These are phyloP conservation scores for Orychophragmus violaceus DNA, from an alignment of 345 rosid species.

Conservation along the genomic window DNA sequence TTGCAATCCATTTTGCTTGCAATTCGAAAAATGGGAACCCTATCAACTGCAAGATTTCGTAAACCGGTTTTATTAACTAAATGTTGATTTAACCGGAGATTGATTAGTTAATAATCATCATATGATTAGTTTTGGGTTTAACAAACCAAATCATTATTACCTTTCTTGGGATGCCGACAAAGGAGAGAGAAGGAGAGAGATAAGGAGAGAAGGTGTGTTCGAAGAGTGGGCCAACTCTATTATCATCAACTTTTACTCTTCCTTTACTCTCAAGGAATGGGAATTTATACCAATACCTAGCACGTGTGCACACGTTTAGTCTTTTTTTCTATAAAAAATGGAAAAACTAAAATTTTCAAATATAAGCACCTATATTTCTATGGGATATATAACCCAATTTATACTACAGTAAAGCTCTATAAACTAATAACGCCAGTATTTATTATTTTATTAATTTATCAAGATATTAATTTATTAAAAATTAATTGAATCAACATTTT, in stretches of 20 bases:
- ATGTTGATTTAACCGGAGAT: not conserved
- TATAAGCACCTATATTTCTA: not conserved
- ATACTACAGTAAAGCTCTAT: no score
- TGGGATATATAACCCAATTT: no score
- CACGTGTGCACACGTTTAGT: not conserved
- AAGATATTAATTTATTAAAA: no score
- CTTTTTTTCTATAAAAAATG: not conserved
- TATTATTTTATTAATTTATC: no score
- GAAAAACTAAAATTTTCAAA: not conserved
- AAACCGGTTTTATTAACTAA: not conserved
- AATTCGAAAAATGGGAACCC: conserved; percentile 89
- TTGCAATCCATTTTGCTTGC: conserved; percentile 88
- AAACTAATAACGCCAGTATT: no score
- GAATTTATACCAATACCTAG: conserved; percentile 70
- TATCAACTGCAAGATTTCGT: conserved; percentile 44
- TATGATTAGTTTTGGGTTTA: not conserved
- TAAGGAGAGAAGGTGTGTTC: conserved; percentile 65
- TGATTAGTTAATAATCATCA: not conserved
- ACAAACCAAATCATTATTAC: conserved; percentile 24
- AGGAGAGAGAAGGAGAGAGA: conserved; percentile 84
- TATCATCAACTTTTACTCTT: conserved; percentile 63
- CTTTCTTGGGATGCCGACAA: conserved; percentile 81
- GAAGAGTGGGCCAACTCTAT: conserved; percentile 84
- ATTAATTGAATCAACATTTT: no score
- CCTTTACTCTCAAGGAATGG: conserved; percentile 98